Conservation (phyloP, 2,329 filamentous ascomycete species). For the Pseudogymnoascus sp. region DNA sequence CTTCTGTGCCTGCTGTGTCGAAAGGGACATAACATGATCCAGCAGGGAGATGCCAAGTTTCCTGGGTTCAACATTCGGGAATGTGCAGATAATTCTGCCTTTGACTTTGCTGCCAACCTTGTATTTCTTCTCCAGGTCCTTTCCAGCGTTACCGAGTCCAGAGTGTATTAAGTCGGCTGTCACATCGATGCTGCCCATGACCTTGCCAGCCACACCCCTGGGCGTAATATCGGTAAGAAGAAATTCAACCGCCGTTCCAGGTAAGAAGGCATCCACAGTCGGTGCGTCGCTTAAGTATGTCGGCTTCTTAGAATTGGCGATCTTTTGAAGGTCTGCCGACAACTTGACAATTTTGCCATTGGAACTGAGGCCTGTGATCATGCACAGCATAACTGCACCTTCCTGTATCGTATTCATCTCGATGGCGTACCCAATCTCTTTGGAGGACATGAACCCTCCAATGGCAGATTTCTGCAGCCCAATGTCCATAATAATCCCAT, state of each 20-base stretch:
- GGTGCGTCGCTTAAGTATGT: conserved; percentile 66
- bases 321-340: conserved; percentile 61
- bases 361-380: conserved; percentile 64
- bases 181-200: conserved; percentile 84
- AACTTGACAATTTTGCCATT: conserved; percentile 82
- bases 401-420: conserved; percentile 64
- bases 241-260: conserved; percentile 82
- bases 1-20: conserved; percentile 33
- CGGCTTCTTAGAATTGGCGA: conserved; percentile 56
- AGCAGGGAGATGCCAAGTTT: conserved; percentile 85
- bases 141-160: conserved; percentile 59
- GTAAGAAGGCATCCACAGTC: conserved; percentile 81
- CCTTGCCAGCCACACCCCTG: conserved; percentile 75
- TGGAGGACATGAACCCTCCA: conserved; percentile 77
- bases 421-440: conserved; percentile 62
- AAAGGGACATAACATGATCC: conserved; percentile 67
- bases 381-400: conserved; percentile 76
- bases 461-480: conserved; percentile 60
- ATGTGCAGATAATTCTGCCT: conserved; percentile 79
- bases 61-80: conserved; percentile 66
- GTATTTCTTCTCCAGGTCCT: conserved; percentile 67
- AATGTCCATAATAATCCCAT: conserved; percentile 88
- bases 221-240: conserved; percentile 67
- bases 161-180: conserved; percentile 89
- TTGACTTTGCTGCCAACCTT: conserved; percentile 78